Evolutionary conservation across 768 basidiomycete species (phyloP), one percentile per base, ranked within the genome.

Genomic region (Fibroporia radiculosa): DNA sequence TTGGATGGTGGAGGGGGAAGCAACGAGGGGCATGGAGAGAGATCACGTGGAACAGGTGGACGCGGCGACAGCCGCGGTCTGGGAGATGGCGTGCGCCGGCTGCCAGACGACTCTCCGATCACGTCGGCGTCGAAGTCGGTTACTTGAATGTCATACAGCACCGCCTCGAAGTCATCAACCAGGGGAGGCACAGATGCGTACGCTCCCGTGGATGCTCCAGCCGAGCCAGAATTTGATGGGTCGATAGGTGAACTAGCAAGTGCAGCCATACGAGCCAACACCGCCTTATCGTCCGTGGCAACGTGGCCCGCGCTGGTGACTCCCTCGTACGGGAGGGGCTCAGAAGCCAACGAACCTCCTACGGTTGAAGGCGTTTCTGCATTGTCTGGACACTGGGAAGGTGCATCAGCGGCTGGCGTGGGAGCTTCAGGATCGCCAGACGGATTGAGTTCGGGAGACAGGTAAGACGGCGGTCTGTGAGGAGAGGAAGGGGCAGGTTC

Each of bases 261-360:
- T 5, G 52, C 48, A 4, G 56, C 58, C 54, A 65, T 54, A 18
- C 51, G 60, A n/a, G 62, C 60, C 4, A 67, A 56, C 13, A 63
- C 22, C 3, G 53, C 52, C 50, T 67, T 67, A 48, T 67, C 65
- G 44, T 67, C 65, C 2, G 64, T 65, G 12, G 65, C 65, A 18
- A 67, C 56, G 37, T 66, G 65, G 13, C 60, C 63, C 10, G 55
- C 28, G 29, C 24, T 6, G 32, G 32, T 18, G 28, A 16, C 10
- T 27, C 24, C 41, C 28, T n/a, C 16, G n/a, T 27, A 28, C 22
- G 41, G 41, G 3, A 42, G 28, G 28, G 8, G 26, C 29, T 27
- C 4, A 14, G 20, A 8, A 18, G 34, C 14, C 34, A 19, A 19
- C 34, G 13, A 12, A 18, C 13, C 14, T 7, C 13, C 20, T 8